These are phyloP conservation scores for Rhododendron molle DNA, from an alignment of 148 eudicot species.

Conservation along the genomic window DNA sequence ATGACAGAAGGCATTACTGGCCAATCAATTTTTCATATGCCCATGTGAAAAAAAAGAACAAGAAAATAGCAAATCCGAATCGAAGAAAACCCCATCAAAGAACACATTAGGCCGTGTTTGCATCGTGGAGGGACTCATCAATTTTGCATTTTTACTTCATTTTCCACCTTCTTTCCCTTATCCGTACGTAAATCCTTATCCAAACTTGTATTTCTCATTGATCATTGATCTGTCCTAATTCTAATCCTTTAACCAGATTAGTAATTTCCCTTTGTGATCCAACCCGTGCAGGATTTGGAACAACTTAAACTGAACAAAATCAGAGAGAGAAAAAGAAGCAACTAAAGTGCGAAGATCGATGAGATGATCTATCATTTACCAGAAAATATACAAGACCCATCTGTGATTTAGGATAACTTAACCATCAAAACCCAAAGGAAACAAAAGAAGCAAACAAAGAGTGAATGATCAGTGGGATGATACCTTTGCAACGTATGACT, in stretches of 20 bases:
- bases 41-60: not conserved
- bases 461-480: not conserved
- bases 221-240: not conserved
- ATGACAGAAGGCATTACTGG: not conserved
- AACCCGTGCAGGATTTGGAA: too few relatives aligned
- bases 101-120: not conserved
- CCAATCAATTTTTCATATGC: not conserved
- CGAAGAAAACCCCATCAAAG: not conserved
- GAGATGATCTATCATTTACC: not conserved
- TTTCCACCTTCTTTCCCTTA: not conserved
- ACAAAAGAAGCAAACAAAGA: not conserved
- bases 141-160: not conserved
- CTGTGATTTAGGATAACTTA: not conserved
- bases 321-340: not conserved
- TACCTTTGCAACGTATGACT: conserved; percentile 23
- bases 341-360: not conserved
- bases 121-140: not conserved
- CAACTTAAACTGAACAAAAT: too few relatives aligned
- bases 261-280: too few relatives aligned
- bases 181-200: not conserved
- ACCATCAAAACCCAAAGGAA: not conserved
- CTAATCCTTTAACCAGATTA: not conserved
- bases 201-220: not conserved
- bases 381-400: not conserved
- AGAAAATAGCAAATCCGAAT: not conserved